Base-by-base conservation (phyloP, 371 early-diverging fungal genomes). In the Capillidium heterosporum region DNA sequence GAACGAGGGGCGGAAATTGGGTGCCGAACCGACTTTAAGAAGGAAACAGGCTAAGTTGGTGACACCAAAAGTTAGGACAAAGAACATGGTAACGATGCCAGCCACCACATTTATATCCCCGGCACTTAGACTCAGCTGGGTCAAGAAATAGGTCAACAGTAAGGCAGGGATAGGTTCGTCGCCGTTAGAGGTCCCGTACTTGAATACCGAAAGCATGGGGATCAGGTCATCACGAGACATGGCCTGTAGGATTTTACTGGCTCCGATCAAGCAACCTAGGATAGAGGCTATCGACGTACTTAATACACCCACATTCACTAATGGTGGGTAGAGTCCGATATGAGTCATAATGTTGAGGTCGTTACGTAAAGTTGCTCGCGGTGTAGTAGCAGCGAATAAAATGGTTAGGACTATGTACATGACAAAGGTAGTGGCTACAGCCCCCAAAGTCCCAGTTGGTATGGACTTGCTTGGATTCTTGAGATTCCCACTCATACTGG, bases 1-100 rank as follows among this genome's bases (percentile, higher is more conserved):
- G 62, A 81, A 81, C 1, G 65, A 70, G 4, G 81, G 81, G 23
- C 81, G 71, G 57, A 79, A 81, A 57, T 81, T 81, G 44, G 77
- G 77, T 3, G 80, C 77, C 0, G 75, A 69, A 1, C 75, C 71
- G 43, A 76, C 62, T 59, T 73, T 76, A 51, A 81, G 73, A 32
- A 78, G 63, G 49, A 75, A 66, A 53, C 77, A 78, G 19, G 81
- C 81, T 27, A 81, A 60, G 58, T 81, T 81, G 56, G 76, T 66
- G 51, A 74, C 70, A 51, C 65, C 62, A 57, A 72, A 79, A 41
- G 73, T 77, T 53, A 80, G 59, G 26, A 80, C 67, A 15, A 70
- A 71, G 32, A 75, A 71, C 63, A 77, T 67, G 7, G 81, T 77
- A 10, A 77, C 74, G 56, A 72, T 71, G 2, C 76, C 69, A 4